Conservation (phyloP, 2,329 filamentous ascomycete genomes). For the Triangularia setosa region DNA sequence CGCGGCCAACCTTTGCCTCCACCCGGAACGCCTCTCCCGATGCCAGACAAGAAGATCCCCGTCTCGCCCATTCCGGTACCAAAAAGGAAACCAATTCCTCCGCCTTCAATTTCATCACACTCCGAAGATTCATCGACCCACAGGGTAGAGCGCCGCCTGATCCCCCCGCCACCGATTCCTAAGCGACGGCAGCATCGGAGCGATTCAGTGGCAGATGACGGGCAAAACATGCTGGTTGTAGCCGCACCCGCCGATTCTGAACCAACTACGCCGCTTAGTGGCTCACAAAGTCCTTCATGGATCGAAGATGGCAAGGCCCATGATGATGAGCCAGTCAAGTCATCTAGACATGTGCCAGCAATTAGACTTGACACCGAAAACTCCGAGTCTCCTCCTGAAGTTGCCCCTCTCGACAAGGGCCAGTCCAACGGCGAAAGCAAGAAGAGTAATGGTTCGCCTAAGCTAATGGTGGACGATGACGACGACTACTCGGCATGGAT, state of each 20-base stretch:
- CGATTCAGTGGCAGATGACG: slow-evolving; percentile 31
- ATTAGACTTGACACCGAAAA: not conserved
- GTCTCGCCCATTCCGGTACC: slow-evolving; percentile 55
- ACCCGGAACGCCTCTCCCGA: slow-evolving; percentile 73
- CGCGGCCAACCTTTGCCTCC: slow-evolving; percentile 78
- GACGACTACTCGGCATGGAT: slow-evolving; percentile 26
- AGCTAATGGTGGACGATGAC: slow-evolving; percentile 10
- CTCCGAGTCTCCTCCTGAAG: not conserved
- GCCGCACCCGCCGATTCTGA: slow-evolving; percentile 62
- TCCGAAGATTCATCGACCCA: slow-evolving; percentile 18
- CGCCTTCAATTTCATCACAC: slow-evolving; percentile 30
- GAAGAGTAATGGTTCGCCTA: not conserved
- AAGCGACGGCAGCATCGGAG: slow-evolving; percentile 36
- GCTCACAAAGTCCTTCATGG: slow-evolving; percentile 29
- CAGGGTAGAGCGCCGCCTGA: slow-evolving; percentile 19
- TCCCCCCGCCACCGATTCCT: slow-evolving; percentile 46
- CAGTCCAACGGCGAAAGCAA: not conserved
- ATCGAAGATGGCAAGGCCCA: slow-evolving; percentile 32
- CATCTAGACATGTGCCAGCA: not conserved
- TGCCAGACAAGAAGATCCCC: slow-evolving; percentile 58
- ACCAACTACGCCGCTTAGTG: slow-evolving; percentile 47
- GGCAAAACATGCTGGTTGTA: slow-evolving; percentile 59
- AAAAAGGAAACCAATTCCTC: slow-evolving; percentile 60
- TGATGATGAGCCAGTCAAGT: not conserved
- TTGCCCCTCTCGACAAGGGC: not conserved